A percentile compares a stretch with the other conserved stretches of the same genome.
These are phyloP conservation scores for Suillus placidus DNA, from an alignment of 768 basidiomycete species.

Conservation along the genomic window DNA sequence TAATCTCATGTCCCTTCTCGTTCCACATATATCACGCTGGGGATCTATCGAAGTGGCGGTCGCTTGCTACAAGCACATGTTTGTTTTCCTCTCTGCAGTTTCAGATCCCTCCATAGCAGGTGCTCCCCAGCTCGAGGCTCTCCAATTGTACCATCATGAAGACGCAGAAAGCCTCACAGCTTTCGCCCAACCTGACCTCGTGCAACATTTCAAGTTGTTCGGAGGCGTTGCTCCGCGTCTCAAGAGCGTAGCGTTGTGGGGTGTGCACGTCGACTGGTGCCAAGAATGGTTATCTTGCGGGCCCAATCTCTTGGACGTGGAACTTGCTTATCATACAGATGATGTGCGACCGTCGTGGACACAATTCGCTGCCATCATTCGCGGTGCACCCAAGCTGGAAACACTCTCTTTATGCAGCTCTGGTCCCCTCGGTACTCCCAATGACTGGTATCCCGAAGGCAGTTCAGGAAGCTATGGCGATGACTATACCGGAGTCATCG, in stretches of 20 bases:
- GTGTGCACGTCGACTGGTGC: slow-evolving; percentile 72
- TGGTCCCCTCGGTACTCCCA: slow-evolving; percentile 51
- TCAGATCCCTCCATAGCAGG: slow-evolving; percentile 39
- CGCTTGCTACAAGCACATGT: slow-evolving; percentile 50
- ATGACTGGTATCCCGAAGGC: slow-evolving; percentile 36
- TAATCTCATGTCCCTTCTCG: slow-evolving; percentile 39
- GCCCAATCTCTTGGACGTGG: slow-evolving; percentile 47
- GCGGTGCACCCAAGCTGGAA: slow-evolving; percentile 53
- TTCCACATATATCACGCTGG: slow-evolving; percentile 60
- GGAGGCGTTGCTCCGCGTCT: slow-evolving; percentile 56
- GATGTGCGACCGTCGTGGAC: slow-evolving; percentile 65
- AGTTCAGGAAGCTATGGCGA: slow-evolving; percentile 22
- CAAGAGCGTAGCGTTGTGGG: slow-evolving; percentile 55
- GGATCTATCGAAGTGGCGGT: slow-evolving; percentile 50
- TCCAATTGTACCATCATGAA: slow-evolving; percentile 61
- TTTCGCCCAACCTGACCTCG: slow-evolving; percentile 30
- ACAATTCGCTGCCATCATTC: slow-evolving; percentile 55
- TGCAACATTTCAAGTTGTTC: slow-evolving; percentile 50
- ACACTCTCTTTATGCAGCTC: slow-evolving; percentile 57
- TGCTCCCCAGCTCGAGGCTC: slow-evolving; percentile 56
- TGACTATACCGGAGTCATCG: slow-evolving; percentile 34
- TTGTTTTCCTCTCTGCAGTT: slow-evolving; percentile 44
- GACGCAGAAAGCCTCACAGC: slow-evolving; percentile 39
- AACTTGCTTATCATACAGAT: slow-evolving; percentile 62
- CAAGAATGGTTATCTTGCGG: slow-evolving; percentile 36